phyloP scores from a whole-genome alignment of 2,329 filamentous ascomycete species.

The Colletotrichum sp. region DNA sequence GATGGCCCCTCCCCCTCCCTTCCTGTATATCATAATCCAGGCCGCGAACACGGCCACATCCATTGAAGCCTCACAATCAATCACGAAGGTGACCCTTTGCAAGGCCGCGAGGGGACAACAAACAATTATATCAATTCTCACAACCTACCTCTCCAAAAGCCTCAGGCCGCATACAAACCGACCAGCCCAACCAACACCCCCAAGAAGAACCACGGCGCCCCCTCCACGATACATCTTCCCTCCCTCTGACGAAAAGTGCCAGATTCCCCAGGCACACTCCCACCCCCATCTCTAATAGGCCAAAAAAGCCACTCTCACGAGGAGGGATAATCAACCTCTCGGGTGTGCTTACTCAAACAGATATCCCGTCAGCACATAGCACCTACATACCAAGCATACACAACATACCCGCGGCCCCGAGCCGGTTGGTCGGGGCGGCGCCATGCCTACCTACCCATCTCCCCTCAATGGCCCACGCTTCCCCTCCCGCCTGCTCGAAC shows the following conservation, averaged over 20 bases:
- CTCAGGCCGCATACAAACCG: neutral
- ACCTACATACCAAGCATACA: neutral
- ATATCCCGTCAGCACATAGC: neutral
- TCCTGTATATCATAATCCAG: neutral
- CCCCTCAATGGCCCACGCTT: neutral
- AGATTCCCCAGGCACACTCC: neutral
- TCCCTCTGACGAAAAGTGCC: neutral
- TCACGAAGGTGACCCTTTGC: neutral
- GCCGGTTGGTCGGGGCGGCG: slow-evolving; percentile 5
- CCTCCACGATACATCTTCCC: neutral
- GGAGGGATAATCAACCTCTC: neutral
- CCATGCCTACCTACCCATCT: neutral
- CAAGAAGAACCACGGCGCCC: neutral
- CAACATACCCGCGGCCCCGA: neutral
- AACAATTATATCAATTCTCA: neutral
- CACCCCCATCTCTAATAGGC: neutral
- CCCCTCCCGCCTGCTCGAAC: neutral
- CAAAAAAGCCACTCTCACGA: neutral
- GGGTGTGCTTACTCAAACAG: neutral
- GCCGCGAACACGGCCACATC: neutral
- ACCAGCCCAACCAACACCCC: neutral
- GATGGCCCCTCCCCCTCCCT: neutral
- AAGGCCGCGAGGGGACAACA: neutral
- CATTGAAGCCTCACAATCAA: neutral
- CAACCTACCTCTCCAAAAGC: neutral